Percentiles rank a stretch among this genome's conserved stretches.
phyloP scores from a whole-genome alignment of 495 filamentous ascomycete species.

The Glonium stellatum region DNA sequence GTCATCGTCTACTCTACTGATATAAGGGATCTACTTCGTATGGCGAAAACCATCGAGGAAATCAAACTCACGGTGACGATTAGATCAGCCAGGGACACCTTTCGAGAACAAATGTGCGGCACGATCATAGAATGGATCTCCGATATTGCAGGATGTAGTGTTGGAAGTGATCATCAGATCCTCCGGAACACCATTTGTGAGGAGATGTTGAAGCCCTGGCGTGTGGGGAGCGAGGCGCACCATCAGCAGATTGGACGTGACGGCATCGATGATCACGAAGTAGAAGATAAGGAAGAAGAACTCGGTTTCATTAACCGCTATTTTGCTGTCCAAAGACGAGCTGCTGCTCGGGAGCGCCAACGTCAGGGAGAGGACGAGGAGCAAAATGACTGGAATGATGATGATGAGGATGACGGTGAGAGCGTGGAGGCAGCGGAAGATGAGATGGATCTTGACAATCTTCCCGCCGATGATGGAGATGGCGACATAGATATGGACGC shows the following conservation, averaged over 20 bases:
- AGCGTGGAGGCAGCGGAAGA: constrained; percentile 40
- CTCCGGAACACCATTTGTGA: constrained; percentile 78
- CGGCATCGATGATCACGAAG: constrained; percentile 85
- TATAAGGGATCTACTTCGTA: constrained; percentile 60
- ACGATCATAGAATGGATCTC: constrained; percentile 96
- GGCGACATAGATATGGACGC: constrained; percentile 54
- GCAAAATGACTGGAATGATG: constrained; percentile 37
- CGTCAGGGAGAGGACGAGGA: constrained; percentile 45
- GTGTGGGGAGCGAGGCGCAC: constrained; percentile 72
- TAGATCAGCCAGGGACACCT: constrained; percentile 85
- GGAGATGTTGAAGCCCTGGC: constrained; percentile 81
- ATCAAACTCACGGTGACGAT: constrained; percentile 96
- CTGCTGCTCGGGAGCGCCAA: constrained; percentile 11
- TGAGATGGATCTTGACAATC: constrained; percentile 34
- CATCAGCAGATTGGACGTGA: constrained; percentile 77
- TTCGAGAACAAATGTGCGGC: constrained; percentile 94
- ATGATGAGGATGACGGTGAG: constrained; percentile 39
- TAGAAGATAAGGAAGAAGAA: constrained; percentile 32
- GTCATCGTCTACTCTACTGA: constrained; percentile 70
- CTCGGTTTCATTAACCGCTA: constrained; percentile 14
- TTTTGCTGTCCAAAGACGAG: constrained; percentile 16
- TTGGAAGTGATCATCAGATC: constrained; percentile 71
- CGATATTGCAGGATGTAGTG: constrained; percentile 85
- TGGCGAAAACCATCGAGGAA: constrained; percentile 79
- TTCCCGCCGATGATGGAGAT: constrained; percentile 30